Evolutionary conservation across 2,329 filamentous ascomycete species (phyloP).

Genomic region (Stachybotrys chlorohalonatus): DNA sequence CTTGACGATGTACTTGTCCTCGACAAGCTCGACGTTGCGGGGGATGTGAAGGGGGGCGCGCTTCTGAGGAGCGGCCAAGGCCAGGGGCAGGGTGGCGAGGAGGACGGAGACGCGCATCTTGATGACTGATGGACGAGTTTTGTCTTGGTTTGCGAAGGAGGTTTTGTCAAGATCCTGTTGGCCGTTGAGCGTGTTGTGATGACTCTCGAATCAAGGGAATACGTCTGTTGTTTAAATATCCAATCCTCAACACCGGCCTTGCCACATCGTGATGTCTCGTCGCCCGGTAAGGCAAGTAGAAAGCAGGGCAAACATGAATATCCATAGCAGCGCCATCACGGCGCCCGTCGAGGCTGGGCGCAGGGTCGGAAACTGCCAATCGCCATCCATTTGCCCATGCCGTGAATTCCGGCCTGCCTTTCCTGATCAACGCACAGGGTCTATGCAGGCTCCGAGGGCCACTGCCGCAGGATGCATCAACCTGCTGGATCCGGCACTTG

Average conservation of each 20-base stretch:
- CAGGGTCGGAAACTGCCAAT: no score
- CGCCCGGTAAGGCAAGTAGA: no score
- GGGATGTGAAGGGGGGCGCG: constrained; percentile 8
- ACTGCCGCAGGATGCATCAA: not conserved
- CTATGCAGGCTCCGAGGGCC: not conserved
- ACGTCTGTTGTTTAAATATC: no score
- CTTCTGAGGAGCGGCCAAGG: constrained; percentile 6
- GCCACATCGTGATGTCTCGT: no score
- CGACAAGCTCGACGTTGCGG: constrained; percentile 6
- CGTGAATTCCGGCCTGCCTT: not conserved
- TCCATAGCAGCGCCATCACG: no score
- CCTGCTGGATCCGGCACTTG: not conserved
- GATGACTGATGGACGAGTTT: not conserved
- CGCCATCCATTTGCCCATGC: no score
- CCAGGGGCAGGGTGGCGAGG: constrained; percentile 7
- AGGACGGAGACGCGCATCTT: constrained; percentile 7
- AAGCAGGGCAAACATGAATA: no score
- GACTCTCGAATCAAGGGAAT: no score
- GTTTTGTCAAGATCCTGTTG: not conserved
- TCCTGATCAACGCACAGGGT: not conserved
- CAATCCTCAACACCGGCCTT: no score
- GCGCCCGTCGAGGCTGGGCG: no score
- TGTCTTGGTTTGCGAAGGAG: not conserved
- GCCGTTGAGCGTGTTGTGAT: not conserved
- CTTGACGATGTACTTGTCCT: constrained; percentile 12